These are phyloP conservation scores for Lentinus brumalis DNA, from an alignment of 768 basidiomycete genomes.

Conservation along the genomic window DNA sequence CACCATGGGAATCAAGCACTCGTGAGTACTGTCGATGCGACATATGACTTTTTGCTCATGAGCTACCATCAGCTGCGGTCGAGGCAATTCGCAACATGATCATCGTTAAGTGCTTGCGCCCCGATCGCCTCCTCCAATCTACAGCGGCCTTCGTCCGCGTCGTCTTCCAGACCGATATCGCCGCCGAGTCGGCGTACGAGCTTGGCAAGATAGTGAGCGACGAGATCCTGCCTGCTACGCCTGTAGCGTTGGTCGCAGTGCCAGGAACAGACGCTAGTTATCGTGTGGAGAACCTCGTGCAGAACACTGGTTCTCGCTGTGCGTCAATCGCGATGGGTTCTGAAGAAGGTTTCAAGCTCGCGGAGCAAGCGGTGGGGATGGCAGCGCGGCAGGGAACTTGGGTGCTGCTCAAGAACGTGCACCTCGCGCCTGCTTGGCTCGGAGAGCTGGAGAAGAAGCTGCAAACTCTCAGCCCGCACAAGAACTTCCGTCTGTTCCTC, in stretches of 20 bases:
- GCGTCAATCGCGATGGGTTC: conserved; percentile 97
- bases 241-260: conserved; percentile 89
- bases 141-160: conserved; percentile 71
- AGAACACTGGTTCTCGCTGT: conserved; percentile 74
- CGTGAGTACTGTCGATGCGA: conserved; percentile 50
- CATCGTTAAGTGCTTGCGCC: conserved; percentile 88
- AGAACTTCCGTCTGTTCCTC: conserved; percentile 93
- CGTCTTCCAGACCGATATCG: conserved; percentile 83
- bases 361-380: conserved; percentile 92
- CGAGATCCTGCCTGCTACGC: conserved; percentile 80
- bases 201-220: conserved; percentile 75
- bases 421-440: conserved; percentile 94
- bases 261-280: conserved; percentile 99
- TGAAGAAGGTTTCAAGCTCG: conserved; percentile 93
- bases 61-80: conserved; percentile 53
- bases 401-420: conserved; percentile 98
- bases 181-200: conserved; percentile 71
- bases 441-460: conserved; percentile 95
- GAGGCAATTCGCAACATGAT: conserved; percentile 76
- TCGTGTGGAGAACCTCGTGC: conserved; percentile 85
- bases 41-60: conserved; percentile 16
- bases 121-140: conserved; percentile 87
- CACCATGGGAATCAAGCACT: conserved; percentile 75
- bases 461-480: conserved; percentile 86
- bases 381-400: conserved; percentile 93